A percentile compares a stretch with the other conserved stretches of the same genome.
Evolutionary conservation across 2,329 filamentous ascomycete genomes (phyloP).

Genomic region (Aspergillaceae sp.): DNA sequence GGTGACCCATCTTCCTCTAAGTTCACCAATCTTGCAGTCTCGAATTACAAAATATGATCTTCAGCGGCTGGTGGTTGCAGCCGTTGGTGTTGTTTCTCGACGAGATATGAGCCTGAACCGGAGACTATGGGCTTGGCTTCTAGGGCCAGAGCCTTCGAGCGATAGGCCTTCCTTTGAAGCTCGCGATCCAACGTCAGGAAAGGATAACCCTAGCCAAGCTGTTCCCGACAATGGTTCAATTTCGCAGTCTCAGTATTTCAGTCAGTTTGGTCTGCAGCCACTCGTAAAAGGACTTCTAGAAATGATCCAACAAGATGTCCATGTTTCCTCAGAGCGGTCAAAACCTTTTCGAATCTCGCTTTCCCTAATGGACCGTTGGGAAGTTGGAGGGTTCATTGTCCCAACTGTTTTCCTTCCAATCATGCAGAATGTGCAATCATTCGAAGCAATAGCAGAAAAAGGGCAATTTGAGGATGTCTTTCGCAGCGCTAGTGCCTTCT

Average conservation of each 20-base stretch:
- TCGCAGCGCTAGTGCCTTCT: constrained; percentile 88
- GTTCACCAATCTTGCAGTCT: constrained; percentile 70
- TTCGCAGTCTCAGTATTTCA: constrained; percentile 71
- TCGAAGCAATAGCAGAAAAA: constrained; percentile 59
- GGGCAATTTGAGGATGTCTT: constrained; percentile 76
- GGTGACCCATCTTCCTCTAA: constrained; percentile 79
- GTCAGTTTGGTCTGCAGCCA: constrained; percentile 64
- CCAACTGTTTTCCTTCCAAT: constrained; percentile 82
- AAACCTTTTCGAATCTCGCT: constrained; percentile 85
- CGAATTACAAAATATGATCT: constrained; percentile 66
- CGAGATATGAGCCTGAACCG: constrained; percentile 96
- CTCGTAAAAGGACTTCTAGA: constrained; percentile 65
- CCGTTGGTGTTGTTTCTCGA: constrained; percentile 75
- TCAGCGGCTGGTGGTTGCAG: constrained; percentile 71
- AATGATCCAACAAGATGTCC: constrained; percentile 57
- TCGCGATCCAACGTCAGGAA: constrained; percentile 15
- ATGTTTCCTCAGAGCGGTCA: constrained; percentile 58
- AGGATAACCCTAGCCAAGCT: constrained; percentile 16
- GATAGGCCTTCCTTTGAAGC: constrained; percentile 26
- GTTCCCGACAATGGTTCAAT: constrained; percentile 35
- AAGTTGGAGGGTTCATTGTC: constrained; percentile 84
- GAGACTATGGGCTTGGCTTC: constrained; percentile 89
- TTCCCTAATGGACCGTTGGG: constrained; percentile 96
- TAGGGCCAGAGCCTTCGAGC: constrained; percentile 61
- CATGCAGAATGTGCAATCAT: constrained; percentile 68